Evolutionary conservation across 768 basidiomycete genomes (phyloP).

Genomic region (Leccinum fibrillosum): DNA sequence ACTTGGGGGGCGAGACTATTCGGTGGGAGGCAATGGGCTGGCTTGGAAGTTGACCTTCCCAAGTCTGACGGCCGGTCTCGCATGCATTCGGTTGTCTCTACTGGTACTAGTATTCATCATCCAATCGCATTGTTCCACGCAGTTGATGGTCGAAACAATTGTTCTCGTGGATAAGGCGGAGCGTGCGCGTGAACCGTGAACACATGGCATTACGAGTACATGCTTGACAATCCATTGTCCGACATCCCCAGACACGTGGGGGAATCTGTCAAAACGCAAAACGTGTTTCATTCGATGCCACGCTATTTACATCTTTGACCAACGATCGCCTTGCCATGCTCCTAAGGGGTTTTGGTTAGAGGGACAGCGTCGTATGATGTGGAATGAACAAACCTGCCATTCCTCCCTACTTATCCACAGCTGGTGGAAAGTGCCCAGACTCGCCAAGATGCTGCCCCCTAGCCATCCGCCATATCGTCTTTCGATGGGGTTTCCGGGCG

Average conservation of each 20-base stretch:
- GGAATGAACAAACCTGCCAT: conserved; percentile 64
- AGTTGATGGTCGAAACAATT: not conserved
- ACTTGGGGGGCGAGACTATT: conserved; percentile 11
- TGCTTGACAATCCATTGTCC: not conserved
- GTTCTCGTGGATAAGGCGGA: not conserved
- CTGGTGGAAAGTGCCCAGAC: conserved; percentile 96
- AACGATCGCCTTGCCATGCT: conserved; percentile 80
- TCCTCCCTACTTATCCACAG: conserved; percentile 94
- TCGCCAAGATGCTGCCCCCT: conserved; percentile 92
- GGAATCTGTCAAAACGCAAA: not conserved
- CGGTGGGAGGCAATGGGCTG: conserved; percentile 10
- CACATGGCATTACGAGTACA: not conserved
- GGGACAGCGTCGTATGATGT: not conserved
- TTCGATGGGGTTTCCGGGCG: conserved; percentile 87
- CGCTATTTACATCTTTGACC: conserved; percentile 79
- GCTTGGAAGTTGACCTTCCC: conserved; percentile 40
- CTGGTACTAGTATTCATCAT: not conserved
- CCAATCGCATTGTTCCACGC: conserved; percentile 14
- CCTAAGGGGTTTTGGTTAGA: conserved; percentile 38
- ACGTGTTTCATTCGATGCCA: conserved; percentile 1
- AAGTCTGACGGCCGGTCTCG: conserved; percentile 12
- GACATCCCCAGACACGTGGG: not conserved
- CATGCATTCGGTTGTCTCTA: conserved; percentile 7
- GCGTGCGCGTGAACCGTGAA: not conserved
- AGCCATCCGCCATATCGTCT: conserved; percentile 92